Evolutionary conservation across 306 rosid species (phyloP), one percentile per base, ranked within the genome.

Genomic region (Dicorynia guianensis): DNA sequence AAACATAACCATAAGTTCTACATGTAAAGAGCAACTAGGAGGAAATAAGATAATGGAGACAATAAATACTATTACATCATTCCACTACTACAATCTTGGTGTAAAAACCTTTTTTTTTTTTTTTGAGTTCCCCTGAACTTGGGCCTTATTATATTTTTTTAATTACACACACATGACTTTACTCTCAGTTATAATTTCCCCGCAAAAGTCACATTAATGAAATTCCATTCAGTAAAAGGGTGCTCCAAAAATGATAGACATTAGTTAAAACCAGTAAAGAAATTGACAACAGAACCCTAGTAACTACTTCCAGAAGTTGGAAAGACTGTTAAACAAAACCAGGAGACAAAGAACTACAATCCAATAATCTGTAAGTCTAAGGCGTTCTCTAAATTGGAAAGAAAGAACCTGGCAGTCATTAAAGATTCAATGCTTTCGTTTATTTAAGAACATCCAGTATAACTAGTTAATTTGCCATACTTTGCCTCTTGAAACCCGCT

Each of bases 281-380:
- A 57, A 44, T 53, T 0, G n/a, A 54, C 19, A 58, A 60, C 54
- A 25, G 80, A 75, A 85, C 79, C 84, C 81, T 55, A 80, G 80
- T 33, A 72, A 49, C 20, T n/a, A 25, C 67, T 74, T 62, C 39
- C 12, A 46, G 40, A 6, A 11, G 49, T 58, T 62, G 72, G 65
- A 10, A 34, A 46, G 48, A 39, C 33, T 49, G 13, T 13, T 52
- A 10, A 11, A 30, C 11, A 35, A 11, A 63, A 50, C 25, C 10
- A 36, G n/a, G 33, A 50, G 63, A 8, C 8, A 8, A 50, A 57
- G 40, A 56, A 76, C 54, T 33, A 10, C 25, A 35, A 72, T 65
- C 55, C 46, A 12, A 5, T 30, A 57, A 11, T 20, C 53, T 58
- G 47, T 33, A 69, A 47, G 52, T 63, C 64, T 20, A 66, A 38